These are phyloP conservation scores for Furcasterigmium sp. DNA, from an alignment of 2,329 filamentous ascomycete genomes.

Conservation along the genomic window DNA sequence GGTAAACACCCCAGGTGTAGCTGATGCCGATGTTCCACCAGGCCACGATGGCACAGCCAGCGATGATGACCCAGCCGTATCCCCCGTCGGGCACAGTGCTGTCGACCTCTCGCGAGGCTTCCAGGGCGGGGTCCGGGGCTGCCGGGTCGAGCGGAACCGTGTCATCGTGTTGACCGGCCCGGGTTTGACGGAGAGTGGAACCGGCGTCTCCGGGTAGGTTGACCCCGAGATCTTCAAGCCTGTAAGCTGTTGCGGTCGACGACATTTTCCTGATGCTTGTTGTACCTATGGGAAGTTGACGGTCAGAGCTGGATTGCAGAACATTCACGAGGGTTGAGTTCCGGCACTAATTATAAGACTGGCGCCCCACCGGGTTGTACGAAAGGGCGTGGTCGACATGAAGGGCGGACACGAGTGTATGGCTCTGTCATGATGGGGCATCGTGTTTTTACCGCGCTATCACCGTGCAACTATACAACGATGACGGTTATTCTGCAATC, in stretches of 20 bases:
- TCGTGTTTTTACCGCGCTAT: too few species aligned
- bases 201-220: background rate
- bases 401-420: too few species aligned
- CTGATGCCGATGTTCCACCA: conserved; percentile 53
- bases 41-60: conserved; percentile 40
- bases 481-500: too few species aligned
- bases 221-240: background rate
- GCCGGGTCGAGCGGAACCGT: background rate
- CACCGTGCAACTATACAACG: too few species aligned
- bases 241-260: background rate
- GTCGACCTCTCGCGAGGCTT: conserved; percentile 38
- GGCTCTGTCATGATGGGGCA: too few species aligned
- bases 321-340: too few species aligned
- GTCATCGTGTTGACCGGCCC: background rate
- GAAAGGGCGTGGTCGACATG: too few species aligned
- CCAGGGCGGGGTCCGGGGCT: conserved; percentile 20
- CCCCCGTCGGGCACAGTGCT: conserved; percentile 46
- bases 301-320: too few species aligned
- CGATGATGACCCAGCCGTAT: conserved; percentile 52
- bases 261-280: conserved; percentile 1
- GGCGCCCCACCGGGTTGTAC: too few species aligned
- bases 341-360: too few species aligned
- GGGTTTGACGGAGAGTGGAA: background rate
- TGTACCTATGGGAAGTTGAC: too few species aligned
- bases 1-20: conserved; percentile 50